phyloP scores from a whole-genome alignment of 2,329 filamentous ascomycete species.

The Hypoxylon sp. region DNA sequence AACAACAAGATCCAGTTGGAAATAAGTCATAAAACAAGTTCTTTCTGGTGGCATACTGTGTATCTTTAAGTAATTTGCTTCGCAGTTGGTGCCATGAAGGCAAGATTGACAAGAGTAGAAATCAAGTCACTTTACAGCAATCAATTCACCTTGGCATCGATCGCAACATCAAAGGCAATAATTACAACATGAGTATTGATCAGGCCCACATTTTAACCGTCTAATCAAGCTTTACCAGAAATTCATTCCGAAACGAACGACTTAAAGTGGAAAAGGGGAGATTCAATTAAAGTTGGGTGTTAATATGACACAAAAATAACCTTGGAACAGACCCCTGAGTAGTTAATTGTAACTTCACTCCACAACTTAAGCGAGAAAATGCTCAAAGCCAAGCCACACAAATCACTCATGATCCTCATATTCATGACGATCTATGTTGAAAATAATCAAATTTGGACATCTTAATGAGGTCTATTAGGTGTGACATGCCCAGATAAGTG shows the following conservation, averaged over 20 bases:
- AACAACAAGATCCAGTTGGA: not conserved
- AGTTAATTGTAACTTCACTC: not conserved
- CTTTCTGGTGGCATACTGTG: not conserved
- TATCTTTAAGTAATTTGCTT: not conserved
- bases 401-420: not conserved
- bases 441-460: not conserved
- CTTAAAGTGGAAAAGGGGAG: not conserved
- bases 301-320: not conserved
- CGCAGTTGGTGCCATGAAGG: not conserved
- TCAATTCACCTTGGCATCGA: not conserved
- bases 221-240: not conserved
- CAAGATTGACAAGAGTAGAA: not conserved
- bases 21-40: not conserved
- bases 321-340: not conserved
- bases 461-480: not conserved
- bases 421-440: not conserved
- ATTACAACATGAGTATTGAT: constrained; percentile 19
- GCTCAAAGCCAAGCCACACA: not conserved
- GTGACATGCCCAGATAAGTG: not conserved
- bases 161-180: constrained; percentile 12
- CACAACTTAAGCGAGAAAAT: not conserved
- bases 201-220: constrained; percentile 10
- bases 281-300: no score
- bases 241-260: not conserved
- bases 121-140: not conserved